These are phyloP conservation scores for Calonectria hawksworthii DNA, from an alignment of 2,329 filamentous ascomycete species.

Conservation along the genomic window DNA sequence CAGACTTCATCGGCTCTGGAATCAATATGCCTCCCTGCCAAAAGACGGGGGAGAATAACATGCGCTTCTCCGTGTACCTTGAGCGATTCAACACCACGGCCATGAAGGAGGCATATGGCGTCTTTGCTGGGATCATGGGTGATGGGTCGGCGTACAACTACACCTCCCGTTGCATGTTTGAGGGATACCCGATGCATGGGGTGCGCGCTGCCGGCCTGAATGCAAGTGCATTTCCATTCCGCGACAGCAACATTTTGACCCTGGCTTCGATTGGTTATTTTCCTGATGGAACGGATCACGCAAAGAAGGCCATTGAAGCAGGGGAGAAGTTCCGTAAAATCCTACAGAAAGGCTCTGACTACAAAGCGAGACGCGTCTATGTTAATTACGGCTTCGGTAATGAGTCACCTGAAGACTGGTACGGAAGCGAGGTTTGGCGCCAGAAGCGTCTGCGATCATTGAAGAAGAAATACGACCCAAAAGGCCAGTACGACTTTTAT, in stretches of 20 bases:
- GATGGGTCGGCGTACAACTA: constrained; percentile 29
- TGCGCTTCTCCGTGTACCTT: constrained; percentile 43
- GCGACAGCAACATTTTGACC: constrained; percentile 37
- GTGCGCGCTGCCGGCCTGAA: constrained; percentile 30
- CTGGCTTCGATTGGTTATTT: constrained; percentile 38
- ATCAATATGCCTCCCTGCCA: constrained; percentile 34
- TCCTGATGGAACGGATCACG: constrained; percentile 24
- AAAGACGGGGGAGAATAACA: constrained; percentile 37
- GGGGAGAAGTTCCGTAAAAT: constrained; percentile 33
- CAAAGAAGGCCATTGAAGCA: constrained; percentile 33
- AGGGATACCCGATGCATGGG: constrained; percentile 65
- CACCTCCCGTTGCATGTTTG: constrained; percentile 65
- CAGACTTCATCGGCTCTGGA: constrained; percentile 36
- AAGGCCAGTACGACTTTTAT: constrained; percentile 59
- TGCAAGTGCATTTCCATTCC: constrained; percentile 40
- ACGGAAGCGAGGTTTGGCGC: constrained; percentile 65
- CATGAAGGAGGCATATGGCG: constrained; percentile 32
- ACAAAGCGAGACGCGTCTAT: constrained; percentile 45
- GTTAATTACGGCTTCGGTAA: constrained; percentile 67
- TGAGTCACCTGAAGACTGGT: constrained; percentile 57
- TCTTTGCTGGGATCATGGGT: constrained; percentile 31
- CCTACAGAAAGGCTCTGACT: constrained; percentile 26
- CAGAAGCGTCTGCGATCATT: constrained; percentile 58
- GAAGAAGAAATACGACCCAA: constrained; percentile 65
- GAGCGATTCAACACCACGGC: constrained; percentile 32